Conservation (phyloP, 1,284 basidiomycete genomes). For the Papiliotrema flavescens region DNA sequence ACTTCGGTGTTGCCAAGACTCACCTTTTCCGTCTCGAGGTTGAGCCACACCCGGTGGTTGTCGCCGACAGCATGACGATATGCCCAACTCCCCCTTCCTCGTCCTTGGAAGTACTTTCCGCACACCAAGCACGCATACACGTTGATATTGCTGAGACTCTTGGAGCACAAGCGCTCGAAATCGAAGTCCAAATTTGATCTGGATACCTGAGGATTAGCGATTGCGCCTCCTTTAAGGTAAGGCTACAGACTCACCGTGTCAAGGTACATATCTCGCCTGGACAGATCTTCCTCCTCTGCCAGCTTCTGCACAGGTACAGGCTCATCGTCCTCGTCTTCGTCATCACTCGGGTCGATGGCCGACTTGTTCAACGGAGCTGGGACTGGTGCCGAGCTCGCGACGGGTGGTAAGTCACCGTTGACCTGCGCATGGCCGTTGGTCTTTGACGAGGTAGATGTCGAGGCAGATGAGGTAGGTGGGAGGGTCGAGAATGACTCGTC, state of each 20-base stretch:
- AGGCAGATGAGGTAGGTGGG: constrained; percentile 8
- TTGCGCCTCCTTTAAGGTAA: not conserved
- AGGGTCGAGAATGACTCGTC: constrained; percentile 10
- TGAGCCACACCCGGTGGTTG: constrained; percentile 97
- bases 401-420: constrained; percentile 10
- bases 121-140: constrained; percentile 97
- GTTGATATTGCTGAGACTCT: constrained; percentile 93
- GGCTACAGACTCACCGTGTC: constrained; percentile 69
- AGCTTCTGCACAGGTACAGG: constrained; percentile 24
- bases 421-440: constrained; percentile 12
- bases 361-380: constrained; percentile 5
- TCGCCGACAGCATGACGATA: constrained; percentile 97
- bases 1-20: constrained; percentile 12
- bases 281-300: constrained; percentile 52
- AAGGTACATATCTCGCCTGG: constrained; percentile 83
- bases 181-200: constrained; percentile 91
- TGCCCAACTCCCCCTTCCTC: constrained; percentile 87
- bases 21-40: constrained; percentile 87
- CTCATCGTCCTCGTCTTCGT: constrained; percentile 54
- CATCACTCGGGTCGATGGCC: constrained; percentile 29
- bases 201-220: constrained; percentile 63
- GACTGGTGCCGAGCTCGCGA: constrained; percentile 13
- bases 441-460: constrained; percentile 2
- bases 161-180: constrained; percentile 97
- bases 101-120: constrained; percentile 97